Evolutionary conservation across 2,329 filamentous ascomycete species (phyloP).

Genomic region (Pseudocercospora eumusae): DNA sequence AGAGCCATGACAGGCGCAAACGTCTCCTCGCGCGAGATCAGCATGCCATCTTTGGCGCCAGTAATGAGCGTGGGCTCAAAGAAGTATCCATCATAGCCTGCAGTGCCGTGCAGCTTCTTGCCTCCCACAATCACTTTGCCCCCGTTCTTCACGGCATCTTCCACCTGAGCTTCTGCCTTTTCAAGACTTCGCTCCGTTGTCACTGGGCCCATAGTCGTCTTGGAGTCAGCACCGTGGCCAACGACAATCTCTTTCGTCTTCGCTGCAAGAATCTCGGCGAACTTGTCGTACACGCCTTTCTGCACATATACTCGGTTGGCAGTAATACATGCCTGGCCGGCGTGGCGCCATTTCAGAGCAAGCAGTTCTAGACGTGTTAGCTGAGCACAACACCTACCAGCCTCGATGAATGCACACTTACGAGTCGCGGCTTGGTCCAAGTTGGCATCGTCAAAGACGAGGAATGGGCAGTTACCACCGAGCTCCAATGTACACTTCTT

Average conservation of each 20-base stretch:
- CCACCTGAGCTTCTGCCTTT: conserved; percentile 61
- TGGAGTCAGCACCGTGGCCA: conserved; percentile 61
- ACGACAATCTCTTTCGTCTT: conserved; percentile 58
- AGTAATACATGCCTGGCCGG: conserved; percentile 66
- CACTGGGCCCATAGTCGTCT: conserved; percentile 61
- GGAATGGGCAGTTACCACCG: conserved; percentile 65
- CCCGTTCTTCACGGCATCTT: conserved; percentile 61
- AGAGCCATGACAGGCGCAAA: conserved; percentile 67
- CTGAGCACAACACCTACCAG: conserved; percentile 8
- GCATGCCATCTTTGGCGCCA: conserved; percentile 61
- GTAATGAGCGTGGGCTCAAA: conserved; percentile 68
- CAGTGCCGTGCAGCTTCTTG: conserved; percentile 45
- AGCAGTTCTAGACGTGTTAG: conserved; percentile 41
- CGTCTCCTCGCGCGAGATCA: conserved; percentile 59
- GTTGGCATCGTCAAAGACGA: conserved; percentile 66
- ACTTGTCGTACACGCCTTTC: conserved; percentile 61
- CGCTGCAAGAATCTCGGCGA: conserved; percentile 58
- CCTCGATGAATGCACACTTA: conserved; percentile 32
- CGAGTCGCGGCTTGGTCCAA: conserved; percentile 57
- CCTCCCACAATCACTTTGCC: conserved; percentile 66
- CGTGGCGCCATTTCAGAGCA: conserved; percentile 59
- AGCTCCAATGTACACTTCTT: conserved; percentile 67
- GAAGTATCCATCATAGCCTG: conserved; percentile 61
- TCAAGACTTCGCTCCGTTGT: conserved; percentile 58
- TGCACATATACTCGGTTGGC: conserved; percentile 68